phyloP scores from a whole-genome alignment of 306 rosid genomes.

The Lathyrus tuberosus region DNA sequence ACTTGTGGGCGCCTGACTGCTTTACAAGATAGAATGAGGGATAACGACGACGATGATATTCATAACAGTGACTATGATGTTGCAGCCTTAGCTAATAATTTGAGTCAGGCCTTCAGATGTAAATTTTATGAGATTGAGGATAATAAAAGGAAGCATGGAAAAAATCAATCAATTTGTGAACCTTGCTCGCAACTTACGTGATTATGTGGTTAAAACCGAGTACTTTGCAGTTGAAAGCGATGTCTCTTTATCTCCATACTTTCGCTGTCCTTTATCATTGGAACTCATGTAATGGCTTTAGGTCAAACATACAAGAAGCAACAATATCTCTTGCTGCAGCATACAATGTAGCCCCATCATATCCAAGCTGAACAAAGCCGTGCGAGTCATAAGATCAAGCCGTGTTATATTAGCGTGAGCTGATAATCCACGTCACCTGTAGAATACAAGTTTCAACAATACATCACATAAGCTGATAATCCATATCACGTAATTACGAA shows the following conservation, averaged over 20 bases:
- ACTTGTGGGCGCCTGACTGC: slow-evolving; percentile 95
- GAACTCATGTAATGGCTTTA: slow-evolving; percentile 95
- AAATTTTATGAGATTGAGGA: slow-evolving; percentile 93
- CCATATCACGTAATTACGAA: no score
- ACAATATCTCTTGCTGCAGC: no score
- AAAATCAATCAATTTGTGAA: slow-evolving; percentile 63
- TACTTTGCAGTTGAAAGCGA: slow-evolving; percentile 53
- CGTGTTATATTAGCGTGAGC: no score
- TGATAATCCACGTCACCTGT: no score
- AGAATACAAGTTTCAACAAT: no score
- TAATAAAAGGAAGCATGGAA: slow-evolving; percentile 54
- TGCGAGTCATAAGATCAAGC: no score
- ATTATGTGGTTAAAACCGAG: slow-evolving; percentile 62
- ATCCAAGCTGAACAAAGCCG: no score
- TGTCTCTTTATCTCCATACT: slow-evolving; percentile 71
- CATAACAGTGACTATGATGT: slow-evolving; percentile 92
- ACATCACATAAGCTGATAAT: no score
- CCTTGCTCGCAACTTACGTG: slow-evolving; percentile 66
- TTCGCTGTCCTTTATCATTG: slow-evolving; percentile 84
- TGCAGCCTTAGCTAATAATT: slow-evolving; percentile 88
- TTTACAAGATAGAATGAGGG: slow-evolving; percentile 94
- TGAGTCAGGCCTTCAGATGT: slow-evolving; percentile 91
- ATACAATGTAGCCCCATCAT: no score
- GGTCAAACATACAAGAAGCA: slow-evolving; percentile 96
- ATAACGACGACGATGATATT: slow-evolving; percentile 92